Evolutionary conservation across 805 yeast genomes (phyloP).

Genomic region (Ogataea trehaloabstinens): DNA sequence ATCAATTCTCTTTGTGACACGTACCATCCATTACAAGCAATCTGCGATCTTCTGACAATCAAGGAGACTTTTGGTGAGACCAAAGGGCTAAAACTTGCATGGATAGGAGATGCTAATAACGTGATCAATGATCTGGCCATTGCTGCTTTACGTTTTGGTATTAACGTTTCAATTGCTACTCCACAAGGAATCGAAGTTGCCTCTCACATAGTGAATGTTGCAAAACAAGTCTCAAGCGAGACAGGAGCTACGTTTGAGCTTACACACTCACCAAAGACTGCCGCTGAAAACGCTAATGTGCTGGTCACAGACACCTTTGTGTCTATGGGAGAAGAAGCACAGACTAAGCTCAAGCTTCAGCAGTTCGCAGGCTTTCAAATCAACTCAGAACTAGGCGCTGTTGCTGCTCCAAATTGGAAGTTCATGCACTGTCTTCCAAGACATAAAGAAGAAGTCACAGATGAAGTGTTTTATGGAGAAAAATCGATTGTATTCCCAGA

Average conservation of each 20-base stretch:
- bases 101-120: conserved; percentile 97
- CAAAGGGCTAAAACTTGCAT: conserved; percentile 71
- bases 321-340: conserved; percentile 95
- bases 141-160: conserved; percentile 83
- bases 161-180: conserved; percentile 78
- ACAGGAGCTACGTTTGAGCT: conserved; percentile 54
- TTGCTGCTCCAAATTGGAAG: conserved; percentile 70
- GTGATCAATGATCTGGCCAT: conserved; percentile 91
- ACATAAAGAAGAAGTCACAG: conserved; percentile 90
- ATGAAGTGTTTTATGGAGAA: conserved; percentile 84
- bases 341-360: conserved; percentile 64
- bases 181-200: conserved; percentile 74
- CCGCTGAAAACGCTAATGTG: conserved; percentile 72
- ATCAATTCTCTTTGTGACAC: conserved; percentile 91
- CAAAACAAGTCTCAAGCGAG: conserved; percentile 49
- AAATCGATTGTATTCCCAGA: conserved; percentile 88
- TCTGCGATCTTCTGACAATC: conserved; percentile 85
- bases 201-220: conserved; percentile 49
- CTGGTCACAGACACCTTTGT: conserved; percentile 96
- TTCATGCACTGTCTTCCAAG: conserved; percentile 99
- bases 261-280: conserved; percentile 71
- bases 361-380: conserved; percentile 90
- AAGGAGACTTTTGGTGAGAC: conserved; percentile 65
- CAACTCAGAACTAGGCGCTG: conserved; percentile 60
- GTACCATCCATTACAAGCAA: conserved; percentile 94